Conservation (phyloP, 2,329 filamentous ascomycete species). For the Xylaria sp. region DNA sequence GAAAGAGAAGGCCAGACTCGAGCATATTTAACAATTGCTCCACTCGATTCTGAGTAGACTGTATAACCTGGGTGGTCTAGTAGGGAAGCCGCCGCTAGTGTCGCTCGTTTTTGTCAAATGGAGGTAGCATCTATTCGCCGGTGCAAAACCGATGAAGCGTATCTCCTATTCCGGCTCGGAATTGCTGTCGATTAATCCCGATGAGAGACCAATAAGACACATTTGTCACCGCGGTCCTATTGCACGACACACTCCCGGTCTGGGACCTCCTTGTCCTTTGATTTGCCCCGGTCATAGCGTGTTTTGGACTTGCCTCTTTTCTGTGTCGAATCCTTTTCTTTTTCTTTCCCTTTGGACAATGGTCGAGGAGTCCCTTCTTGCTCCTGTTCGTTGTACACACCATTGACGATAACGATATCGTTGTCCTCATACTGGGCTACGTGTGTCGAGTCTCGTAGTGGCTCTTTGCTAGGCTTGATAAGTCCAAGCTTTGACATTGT, state of each 20-base stretch:
- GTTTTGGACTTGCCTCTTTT: conserved; percentile 42
- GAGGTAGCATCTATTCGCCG: background rate
- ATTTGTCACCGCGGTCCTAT: conserved; percentile 28
- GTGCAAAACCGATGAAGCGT: background rate
- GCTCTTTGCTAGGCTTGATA: conserved; percentile 63
- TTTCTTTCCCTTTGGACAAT: conserved; percentile 36
- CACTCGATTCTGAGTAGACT: background rate
- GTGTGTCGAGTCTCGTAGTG: conserved; percentile 49
- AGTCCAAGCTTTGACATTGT: conserved; percentile 67
- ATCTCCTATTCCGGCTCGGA: background rate
- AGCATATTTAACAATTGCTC: background rate
- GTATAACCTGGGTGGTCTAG: background rate
- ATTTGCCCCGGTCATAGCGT: conserved; percentile 38
- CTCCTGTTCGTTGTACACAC: conserved; percentile 11
- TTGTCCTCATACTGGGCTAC: conserved; percentile 42
- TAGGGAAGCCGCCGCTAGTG: background rate
- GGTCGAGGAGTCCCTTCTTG: conserved; percentile 19
- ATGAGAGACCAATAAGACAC: background rate
- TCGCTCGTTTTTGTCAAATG: background rate
- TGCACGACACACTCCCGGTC: conserved; percentile 45
- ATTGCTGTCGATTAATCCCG: background rate
- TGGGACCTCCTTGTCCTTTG: conserved; percentile 37
- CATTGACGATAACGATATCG: conserved; percentile 33
- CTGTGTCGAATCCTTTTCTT: conserved; percentile 36
- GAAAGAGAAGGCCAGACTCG: background rate